Percentiles rank a stretch among this genome's conserved stretches.
These are phyloP conservation scores for Capsicum chinense DNA, from an alignment of 257 asterid species.

Conservation along the genomic window DNA sequence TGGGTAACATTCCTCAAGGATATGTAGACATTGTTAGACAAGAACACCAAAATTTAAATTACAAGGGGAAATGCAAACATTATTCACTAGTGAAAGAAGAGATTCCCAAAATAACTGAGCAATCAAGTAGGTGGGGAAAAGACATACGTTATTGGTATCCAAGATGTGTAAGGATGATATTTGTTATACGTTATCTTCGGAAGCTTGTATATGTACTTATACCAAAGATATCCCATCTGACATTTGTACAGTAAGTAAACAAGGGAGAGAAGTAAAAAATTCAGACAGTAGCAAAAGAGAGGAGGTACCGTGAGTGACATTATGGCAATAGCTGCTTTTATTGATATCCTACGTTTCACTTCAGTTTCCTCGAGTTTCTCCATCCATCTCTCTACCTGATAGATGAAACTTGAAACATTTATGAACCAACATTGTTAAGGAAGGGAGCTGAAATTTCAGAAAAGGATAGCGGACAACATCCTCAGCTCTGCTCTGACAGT, in stretches of 20 bases:
- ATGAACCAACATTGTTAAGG: conserved; percentile 11
- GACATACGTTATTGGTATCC: conserved; percentile 89
- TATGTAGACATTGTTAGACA: conserved; percentile 69
- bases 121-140: conserved; percentile 14
- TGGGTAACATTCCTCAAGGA: conserved; percentile 82
- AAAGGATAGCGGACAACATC: conserved; percentile 4
- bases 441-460: conserved; percentile 15
- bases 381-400: conserved; percentile 91
- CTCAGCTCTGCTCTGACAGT: conserved; percentile 18
- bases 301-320: conserved; percentile 61
- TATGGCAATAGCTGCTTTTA: conserved; percentile 59
- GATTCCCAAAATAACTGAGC: conserved; percentile 22
- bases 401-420: conserved; percentile 33
- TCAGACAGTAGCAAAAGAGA: conserved; percentile 32
- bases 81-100: conserved; percentile 22
- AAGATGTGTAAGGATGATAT: conserved; percentile 95
- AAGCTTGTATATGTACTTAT: conserved; percentile 81
- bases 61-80: conserved; percentile 16
- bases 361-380: conserved; percentile 93
- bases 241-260: conserved; percentile 30
- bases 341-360: conserved; percentile 63
- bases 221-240: conserved; percentile 88
- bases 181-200: conserved; percentile 79
- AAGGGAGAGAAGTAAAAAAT: conserved; percentile 15
- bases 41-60: conserved; percentile 18